Percentiles rank a stretch among this genome's conserved stretches.
Evolutionary conservation across 2,329 filamentous ascomycete species (phyloP).

Genomic region (Alternaria gaisen): DNA sequence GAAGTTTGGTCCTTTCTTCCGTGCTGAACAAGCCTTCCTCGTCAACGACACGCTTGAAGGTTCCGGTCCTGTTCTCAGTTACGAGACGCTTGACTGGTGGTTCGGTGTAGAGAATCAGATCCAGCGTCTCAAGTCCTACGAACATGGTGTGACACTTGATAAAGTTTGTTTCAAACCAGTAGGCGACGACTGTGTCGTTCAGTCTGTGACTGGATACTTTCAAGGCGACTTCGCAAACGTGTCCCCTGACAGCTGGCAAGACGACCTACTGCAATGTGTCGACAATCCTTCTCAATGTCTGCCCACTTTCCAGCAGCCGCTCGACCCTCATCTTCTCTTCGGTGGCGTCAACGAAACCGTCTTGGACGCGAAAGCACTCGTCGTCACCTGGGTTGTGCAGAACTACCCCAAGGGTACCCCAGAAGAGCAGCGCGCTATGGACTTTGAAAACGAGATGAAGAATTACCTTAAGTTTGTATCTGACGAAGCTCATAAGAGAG

Average conservation of each 20-base stretch:
- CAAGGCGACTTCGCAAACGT: slow-evolving; percentile 71
- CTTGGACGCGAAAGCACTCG: slow-evolving; percentile 78
- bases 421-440: slow-evolving; percentile 77
- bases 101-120: slow-evolving; percentile 86
- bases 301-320: slow-evolving; percentile 86
- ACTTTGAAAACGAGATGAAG: slow-evolving; percentile 86
- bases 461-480: slow-evolving; percentile 79
- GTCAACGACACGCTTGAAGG: slow-evolving; percentile 82
- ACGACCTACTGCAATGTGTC: slow-evolving; percentile 76
- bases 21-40: slow-evolving; percentile 90
- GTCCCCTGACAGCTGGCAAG: slow-evolving; percentile 73
- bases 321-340: slow-evolving; percentile 84
- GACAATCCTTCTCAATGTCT: slow-evolving; percentile 81
- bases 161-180: slow-evolving; percentile 96
- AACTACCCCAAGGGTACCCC: slow-evolving; percentile 80
- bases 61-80: slow-evolving; percentile 80
- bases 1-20: slow-evolving; percentile 95
- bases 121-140: slow-evolving; percentile 72
- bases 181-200: slow-evolving; percentile 87
- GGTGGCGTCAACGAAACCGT: slow-evolving; percentile 78
- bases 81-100: slow-evolving; percentile 93
- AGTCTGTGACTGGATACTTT: slow-evolving; percentile 92
- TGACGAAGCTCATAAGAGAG: slow-evolving; percentile 77
- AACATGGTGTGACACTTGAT: slow-evolving; percentile 73
- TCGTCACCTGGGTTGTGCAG: slow-evolving; percentile 93